Conservation (phyloP, 441 rosid genomes). For the Populus hybrid region DNA sequence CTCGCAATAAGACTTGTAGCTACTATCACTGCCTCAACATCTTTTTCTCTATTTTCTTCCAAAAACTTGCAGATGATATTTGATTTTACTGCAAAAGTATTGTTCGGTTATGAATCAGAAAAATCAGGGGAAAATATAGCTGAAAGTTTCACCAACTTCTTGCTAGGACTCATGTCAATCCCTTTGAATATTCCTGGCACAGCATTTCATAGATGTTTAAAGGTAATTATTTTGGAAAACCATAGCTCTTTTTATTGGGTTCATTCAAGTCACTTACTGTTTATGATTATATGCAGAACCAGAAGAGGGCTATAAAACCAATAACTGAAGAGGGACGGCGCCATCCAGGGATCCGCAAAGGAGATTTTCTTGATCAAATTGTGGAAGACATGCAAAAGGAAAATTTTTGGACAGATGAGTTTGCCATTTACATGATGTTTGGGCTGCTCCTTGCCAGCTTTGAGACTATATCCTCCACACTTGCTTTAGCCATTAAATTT, state of each 20-base stretch:
- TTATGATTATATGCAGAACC: constrained; percentile 8
- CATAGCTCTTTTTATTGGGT: not conserved
- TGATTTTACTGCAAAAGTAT: too few species aligned
- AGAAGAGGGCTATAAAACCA: constrained; percentile 10
- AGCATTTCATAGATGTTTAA: constrained; percentile 12
- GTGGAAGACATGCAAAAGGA: constrained; percentile 23
- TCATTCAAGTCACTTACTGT: not conserved
- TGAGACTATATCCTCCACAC: constrained; percentile 23
- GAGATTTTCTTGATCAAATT: constrained; percentile 20
- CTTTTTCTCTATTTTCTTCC: not conserved
- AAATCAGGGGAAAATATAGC: too few species aligned
- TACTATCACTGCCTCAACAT: too few species aligned
- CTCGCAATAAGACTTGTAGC: too few species aligned
- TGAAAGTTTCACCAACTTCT: not conserved
- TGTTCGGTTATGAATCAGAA: too few species aligned
- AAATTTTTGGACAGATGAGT: constrained; percentile 9
- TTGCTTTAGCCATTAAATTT: constrained; percentile 9
- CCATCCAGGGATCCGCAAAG: not conserved
- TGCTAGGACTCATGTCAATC: constrained; percentile 22
- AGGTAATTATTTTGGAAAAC: constrained; percentile 3
- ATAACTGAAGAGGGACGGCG: constrained; percentile 9
- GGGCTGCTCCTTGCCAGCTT: constrained; percentile 18
- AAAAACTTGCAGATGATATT: too few species aligned
- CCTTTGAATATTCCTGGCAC: constrained; percentile 20
- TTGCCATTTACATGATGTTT: constrained; percentile 11